Base-by-base conservation (phyloP, 345 rosid genomes). In the Sisymbrium altissimum region DNA sequence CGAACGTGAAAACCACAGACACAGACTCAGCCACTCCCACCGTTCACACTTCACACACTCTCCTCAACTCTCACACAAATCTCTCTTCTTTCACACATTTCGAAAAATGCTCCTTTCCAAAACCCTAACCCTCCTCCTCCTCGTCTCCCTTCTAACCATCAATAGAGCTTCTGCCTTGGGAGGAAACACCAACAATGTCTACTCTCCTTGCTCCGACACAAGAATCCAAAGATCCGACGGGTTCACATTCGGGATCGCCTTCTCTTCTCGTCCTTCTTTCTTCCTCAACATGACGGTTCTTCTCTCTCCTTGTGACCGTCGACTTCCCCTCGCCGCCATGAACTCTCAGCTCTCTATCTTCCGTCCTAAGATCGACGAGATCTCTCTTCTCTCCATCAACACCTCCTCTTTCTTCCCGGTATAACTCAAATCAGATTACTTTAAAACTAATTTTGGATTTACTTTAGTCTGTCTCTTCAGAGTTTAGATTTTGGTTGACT, bases 301-400 rank as follows among this genome's bases (percentile, higher is more conserved):
- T 74, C 81, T 90, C 44, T 92, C 97, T 21, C 98, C 98, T 3
- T 92, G 98, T 73, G 98, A 92, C 72, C 68, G 82, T 18, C 78
- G 97, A 9, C 90, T 88, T 19, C 41, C 86, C 6, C 91, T 93
- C 49, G 72, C 89, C 60, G 78, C 80, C 48, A 61, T 81, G 44
- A 80, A 59, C 69, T 74, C 97, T 41, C 97, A 88, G 84, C 79
- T 90, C 81, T 80, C 97, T 15, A 18, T 87, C 35, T 93, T 90
- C 69, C 82, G 97, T 57, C 97, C 98, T 53, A 88, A 87, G 67
- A 81, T 93, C 36, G 98, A 93, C 15, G 98, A 93, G 87, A 90
- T 93, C 87, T 90, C 98, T 53, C 93, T 93, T 19, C 98, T 93
- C 74, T 86, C 97, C n/a, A 73, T 93, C 83, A 93, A 93, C 74